These are phyloP conservation scores for Macrotyloma uniflorum DNA, from an alignment of 306 rosid species.

Conservation along the genomic window DNA sequence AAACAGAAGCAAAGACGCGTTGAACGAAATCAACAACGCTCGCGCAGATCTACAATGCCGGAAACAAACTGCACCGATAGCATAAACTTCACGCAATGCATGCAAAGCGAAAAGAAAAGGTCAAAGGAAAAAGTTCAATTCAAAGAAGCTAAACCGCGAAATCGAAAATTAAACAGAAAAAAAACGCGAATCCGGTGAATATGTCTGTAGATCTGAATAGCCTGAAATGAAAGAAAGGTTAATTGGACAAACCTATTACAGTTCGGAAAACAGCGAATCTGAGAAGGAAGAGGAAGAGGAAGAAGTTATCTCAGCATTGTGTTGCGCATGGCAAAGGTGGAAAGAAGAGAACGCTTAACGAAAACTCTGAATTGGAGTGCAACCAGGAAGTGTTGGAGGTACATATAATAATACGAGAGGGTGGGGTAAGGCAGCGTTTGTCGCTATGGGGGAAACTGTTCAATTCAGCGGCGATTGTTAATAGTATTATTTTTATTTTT, in stretches of 20 bases:
- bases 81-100: constrained; percentile 6
- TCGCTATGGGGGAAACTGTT: not conserved
- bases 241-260: constrained; percentile 33
- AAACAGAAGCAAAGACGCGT: not conserved
- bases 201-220: constrained; percentile 9
- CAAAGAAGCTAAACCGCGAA: not conserved
- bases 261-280: constrained; percentile 36
- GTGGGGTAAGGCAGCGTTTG: constrained; percentile 10
- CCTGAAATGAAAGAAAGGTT: not conserved
- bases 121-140: not conserved
- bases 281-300: constrained; percentile 5
- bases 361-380: not conserved
- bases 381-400: not conserved
- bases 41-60: not conserved
- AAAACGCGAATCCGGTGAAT: not conserved
- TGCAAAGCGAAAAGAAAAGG: not conserved
- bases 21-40: constrained; percentile 12
- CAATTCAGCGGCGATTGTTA: not conserved
- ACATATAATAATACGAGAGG: not conserved
- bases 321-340: not conserved
- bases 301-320: constrained; percentile 28
- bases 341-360: not conserved
- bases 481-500: too few relatives aligned
- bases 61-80: not conserved
- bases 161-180: not conserved